Percentiles rank a stretch among this genome's conserved stretches.
Evolutionary conservation across 2,329 filamentous ascomycete species (phyloP).

Genomic region (Fusarium sp.): DNA sequence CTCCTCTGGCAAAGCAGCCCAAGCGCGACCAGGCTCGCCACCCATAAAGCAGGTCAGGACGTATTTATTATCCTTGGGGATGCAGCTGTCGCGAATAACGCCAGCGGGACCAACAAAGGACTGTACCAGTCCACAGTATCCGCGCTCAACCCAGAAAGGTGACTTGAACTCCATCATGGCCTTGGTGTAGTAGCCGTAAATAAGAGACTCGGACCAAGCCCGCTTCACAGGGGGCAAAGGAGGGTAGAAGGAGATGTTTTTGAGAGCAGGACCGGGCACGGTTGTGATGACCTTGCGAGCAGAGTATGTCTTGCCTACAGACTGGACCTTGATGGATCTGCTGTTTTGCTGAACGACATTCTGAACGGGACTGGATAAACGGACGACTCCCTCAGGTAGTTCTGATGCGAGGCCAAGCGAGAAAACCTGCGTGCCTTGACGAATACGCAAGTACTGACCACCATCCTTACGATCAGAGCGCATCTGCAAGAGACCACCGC

Average conservation of each 20-base stretch:
- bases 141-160: slow-evolving; percentile 23
- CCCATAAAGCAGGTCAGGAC: slow-evolving; percentile 6
- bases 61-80: not conserved
- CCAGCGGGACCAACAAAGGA: slow-evolving; percentile 1
- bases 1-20: not conserved
- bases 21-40: not conserved
- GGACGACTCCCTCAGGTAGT: not conserved
- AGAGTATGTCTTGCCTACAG: not conserved
- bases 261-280: not conserved
- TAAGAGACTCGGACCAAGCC: not conserved
- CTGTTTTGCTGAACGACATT: not conserved
- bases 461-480: slow-evolving; percentile 29
- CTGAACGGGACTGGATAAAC: not conserved
- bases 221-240: not conserved
- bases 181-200: slow-evolving; percentile 34
- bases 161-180: slow-evolving; percentile 30
- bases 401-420: not conserved
- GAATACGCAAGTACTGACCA: slow-evolving; percentile 26
- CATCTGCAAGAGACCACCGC: slow-evolving; percentile 25
- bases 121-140: slow-evolving; percentile 19
- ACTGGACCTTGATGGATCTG: too few relatives aligned
- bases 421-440: slow-evolving; percentile 21
- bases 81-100: not conserved
- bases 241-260: slow-evolving; percentile 1
- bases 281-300: slow-evolving; percentile 5